Evolutionary conservation across 768 basidiomycete genomes (phyloP).

Genomic region (Coprinopsis strossmayeri): DNA sequence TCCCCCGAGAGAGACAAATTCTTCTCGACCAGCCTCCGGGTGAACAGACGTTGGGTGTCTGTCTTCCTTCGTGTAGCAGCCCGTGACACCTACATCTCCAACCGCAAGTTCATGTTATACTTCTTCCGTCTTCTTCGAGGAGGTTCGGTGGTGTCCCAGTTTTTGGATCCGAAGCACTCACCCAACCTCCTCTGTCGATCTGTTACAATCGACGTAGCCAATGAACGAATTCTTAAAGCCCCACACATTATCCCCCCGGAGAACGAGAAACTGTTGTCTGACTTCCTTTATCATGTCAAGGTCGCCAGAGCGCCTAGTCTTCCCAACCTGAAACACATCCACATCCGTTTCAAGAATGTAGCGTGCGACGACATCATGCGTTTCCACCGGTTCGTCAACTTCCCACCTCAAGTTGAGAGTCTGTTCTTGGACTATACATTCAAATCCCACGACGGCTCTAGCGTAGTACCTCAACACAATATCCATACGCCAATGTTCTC

Average conservation of each 20-base stretch:
- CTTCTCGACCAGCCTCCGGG: neutral
- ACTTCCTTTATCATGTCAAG: constrained; percentile 1
- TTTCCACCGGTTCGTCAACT: constrained; percentile 6
- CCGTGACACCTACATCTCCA: neutral
- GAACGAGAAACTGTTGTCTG: constrained; percentile 7
- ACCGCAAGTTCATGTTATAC: neutral
- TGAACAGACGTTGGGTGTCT: neutral
- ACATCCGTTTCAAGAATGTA: constrained; percentile 2
- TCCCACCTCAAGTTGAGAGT: neutral
- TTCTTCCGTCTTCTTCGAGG: neutral
- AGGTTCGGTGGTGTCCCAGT: neutral
- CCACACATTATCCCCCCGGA: neutral
- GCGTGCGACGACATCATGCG: constrained; percentile 5
- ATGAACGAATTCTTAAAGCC: neutral
- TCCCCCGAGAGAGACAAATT: neutral
- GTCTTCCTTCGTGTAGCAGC: neutral
- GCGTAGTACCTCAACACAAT: constrained; percentile 1
- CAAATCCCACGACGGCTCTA: neutral
- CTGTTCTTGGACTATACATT: constrained; percentile 6
- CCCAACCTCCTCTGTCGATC: neutral
- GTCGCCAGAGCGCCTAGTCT: neutral
- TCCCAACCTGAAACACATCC: constrained; percentile 5
- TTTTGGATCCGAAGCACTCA: neutral
- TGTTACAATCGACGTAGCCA: neutral
- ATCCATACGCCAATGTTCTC: constrained; percentile 6